Evolutionary conservation across 2,329 filamentous ascomycete species (phyloP).

Genomic region (Phyllosticta citribraziliensis): DNA sequence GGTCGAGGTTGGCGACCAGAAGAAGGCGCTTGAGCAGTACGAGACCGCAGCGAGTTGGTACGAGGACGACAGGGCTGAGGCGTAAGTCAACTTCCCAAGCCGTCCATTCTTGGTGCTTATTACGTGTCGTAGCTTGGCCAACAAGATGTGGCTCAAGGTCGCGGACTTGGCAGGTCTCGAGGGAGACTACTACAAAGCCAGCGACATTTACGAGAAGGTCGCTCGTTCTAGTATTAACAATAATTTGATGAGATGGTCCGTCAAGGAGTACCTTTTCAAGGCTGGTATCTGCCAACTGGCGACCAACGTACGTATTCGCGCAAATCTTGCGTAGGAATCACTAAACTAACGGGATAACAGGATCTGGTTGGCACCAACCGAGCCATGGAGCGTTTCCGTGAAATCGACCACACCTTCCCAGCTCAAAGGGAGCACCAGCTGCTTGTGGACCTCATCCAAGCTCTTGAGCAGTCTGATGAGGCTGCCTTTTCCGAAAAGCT

Average conservation of each 20-base stretch:
- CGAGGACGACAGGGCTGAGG: slow-evolving; percentile 72
- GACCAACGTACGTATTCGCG: slow-evolving; percentile 33
- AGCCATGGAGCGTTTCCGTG: slow-evolving; percentile 72
- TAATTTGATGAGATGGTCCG: slow-evolving; percentile 85
- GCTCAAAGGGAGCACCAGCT: slow-evolving; percentile 74
- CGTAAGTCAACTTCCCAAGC: slow-evolving; percentile 43
- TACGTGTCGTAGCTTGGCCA: slow-evolving; percentile 57
- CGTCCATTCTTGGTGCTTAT: not conserved
- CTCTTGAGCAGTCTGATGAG: slow-evolving; percentile 67
- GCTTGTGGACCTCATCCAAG: slow-evolving; percentile 63
- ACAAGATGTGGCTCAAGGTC: slow-evolving; percentile 88
- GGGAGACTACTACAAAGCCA: slow-evolving; percentile 70
- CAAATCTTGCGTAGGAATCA: not conserved
- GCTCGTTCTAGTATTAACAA: slow-evolving; percentile 70
- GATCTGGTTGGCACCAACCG: slow-evolving; percentile 72
- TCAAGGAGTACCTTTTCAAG: slow-evolving; percentile 94
- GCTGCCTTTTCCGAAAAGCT: slow-evolving; percentile 73
- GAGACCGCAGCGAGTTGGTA: slow-evolving; percentile 77
- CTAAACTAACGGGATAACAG: slow-evolving; percentile 17
- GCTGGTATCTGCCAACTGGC: slow-evolving; percentile 83
- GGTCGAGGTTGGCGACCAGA: slow-evolving; percentile 63
- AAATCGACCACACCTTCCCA: slow-evolving; percentile 52
- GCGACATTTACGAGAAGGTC: slow-evolving; percentile 63
- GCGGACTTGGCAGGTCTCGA: slow-evolving; percentile 78
- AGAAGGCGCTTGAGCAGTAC: slow-evolving; percentile 68